Base-by-base conservation (phyloP, 2,329 filamentous ascomycete genomes). In the Drechslerella stenobrocha region DNA sequence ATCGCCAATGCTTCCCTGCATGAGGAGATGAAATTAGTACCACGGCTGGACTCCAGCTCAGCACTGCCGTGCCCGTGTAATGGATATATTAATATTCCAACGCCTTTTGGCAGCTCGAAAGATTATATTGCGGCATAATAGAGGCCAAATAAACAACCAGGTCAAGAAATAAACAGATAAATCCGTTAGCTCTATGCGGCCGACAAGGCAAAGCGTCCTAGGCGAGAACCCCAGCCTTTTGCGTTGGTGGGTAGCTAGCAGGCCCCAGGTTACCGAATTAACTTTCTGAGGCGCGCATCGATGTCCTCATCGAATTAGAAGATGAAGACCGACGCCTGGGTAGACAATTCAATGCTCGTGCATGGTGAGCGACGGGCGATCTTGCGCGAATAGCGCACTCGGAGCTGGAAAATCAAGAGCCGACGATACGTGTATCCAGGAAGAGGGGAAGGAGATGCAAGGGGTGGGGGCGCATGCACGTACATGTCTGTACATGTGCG, bases 291-390 rank as follows among this genome's bases (percentile, higher is more conserved):
- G 15, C 9, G 4, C 8, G 6, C 22, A 4, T 18, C 18, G 4
- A n/a, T 18, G 15, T 37, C 30, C 15, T n/a, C n/a, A 18, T 20
- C 15, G 20, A 60, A 42, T 24, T 13, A 26, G 28, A 58, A 48
- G n/a, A 55, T 11, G 32, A 63, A 32, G 34, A n/a, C 44, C 28
- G 42, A 26, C 34, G 7, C 26, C 22, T 20, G 28, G 55, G 63
- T 55, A 59, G 55, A 55, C 52, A 55, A 32, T 53, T 44, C 30
- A 51, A 44, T 50, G 47, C 45, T 56, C 63, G 11, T 67, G 63
- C 63, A 67, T 67, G 53, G 58, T 48, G 63, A 67, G 63, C 59
- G 50, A 67, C 63, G 18, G 63, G 51, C 57, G 63, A 67, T 67
- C 63, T 67, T 30, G 63, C 63, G 60, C 55, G 34, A 50, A 60